A percentile compares a stretch with the other conserved stretches of the same genome.
phyloP scores from a whole-genome alignment of 352 stramenopile species.

The Hyaloperonospora brassicae region DNA sequence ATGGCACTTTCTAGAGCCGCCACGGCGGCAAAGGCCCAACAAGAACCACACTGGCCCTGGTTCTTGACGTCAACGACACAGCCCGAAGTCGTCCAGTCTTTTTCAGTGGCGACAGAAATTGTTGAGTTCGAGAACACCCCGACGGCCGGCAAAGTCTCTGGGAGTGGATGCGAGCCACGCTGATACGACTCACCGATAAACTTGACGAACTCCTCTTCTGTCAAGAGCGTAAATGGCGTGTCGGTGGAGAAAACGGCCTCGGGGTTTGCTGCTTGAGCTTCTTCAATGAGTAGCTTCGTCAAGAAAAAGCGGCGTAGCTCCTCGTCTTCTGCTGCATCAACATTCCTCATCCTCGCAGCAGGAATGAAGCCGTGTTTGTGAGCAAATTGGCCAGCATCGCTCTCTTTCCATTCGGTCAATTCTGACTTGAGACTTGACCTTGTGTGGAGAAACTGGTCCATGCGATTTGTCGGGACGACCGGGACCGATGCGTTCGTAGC shows the following conservation, averaged over 20 bases:
- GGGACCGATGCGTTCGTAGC: conserved; percentile 13
- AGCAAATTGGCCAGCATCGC: conserved; percentile 37
- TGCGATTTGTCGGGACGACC: conserved; percentile 24
- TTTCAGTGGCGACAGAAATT: conserved; percentile 10
- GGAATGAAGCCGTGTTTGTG: conserved; percentile 41
- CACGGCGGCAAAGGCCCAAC: conserved; percentile 94
- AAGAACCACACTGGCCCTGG: conserved; percentile 95
- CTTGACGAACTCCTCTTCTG: conserved; percentile 50
- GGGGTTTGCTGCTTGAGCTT: conserved; percentile 43
- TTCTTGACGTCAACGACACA: conserved; percentile 86
- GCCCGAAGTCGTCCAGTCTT: conserved; percentile 55
- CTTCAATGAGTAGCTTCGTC: conserved; percentile 50
- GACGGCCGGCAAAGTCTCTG: neutral
- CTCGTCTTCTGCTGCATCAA: conserved; percentile 21
- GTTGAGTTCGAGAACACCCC: conserved; percentile 13
- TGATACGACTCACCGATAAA: conserved; percentile 44
- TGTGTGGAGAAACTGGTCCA: conserved; percentile 42
- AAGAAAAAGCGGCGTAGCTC: conserved; percentile 53
- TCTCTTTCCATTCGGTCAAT: conserved; percentile 44
- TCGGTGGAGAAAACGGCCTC: conserved; percentile 57
- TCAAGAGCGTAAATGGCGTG: conserved; percentile 67
- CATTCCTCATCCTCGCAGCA: neutral
- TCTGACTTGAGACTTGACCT: conserved; percentile 32
- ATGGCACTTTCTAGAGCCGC: conserved; percentile 88
- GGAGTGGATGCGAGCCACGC: conserved; percentile 8